These are phyloP conservation scores for Fagus crenata DNA, from an alignment of 306 rosid genomes.

Conservation along the genomic window DNA sequence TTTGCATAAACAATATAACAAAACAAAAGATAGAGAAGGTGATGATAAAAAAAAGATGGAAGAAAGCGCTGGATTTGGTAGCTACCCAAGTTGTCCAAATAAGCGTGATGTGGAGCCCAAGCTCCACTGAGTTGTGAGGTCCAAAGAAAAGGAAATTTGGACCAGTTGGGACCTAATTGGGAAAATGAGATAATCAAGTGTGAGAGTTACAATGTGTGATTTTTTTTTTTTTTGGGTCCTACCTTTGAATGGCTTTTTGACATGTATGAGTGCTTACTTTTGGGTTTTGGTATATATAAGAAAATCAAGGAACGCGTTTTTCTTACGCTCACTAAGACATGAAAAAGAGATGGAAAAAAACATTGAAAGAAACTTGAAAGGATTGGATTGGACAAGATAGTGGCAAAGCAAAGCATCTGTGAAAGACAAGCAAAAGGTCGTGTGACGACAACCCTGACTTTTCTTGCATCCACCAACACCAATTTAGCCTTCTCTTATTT, in stretches of 20 bases:
- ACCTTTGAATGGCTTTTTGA: not conserved
- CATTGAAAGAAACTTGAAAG: slow-evolving; percentile 9
- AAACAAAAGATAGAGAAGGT: not conserved
- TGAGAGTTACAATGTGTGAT: not conserved
- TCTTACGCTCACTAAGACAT: slow-evolving; percentile 16
- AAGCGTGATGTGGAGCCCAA: slow-evolving; percentile 21
- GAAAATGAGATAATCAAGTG: not conserved
- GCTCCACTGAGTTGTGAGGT: slow-evolving; percentile 24
- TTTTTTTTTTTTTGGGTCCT: not conserved
- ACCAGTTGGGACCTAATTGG: slow-evolving; percentile 11
- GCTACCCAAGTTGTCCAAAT: slow-evolving; percentile 21
- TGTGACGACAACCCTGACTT: slow-evolving; percentile 13
- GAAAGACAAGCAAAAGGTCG: slow-evolving; percentile 14
- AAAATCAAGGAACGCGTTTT: slow-evolving; percentile 17
- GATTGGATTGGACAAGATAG: slow-evolving; percentile 7
- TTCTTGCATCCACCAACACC: not conserved
- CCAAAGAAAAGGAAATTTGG: slow-evolving; percentile 11
- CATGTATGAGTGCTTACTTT: slow-evolving; percentile 20
- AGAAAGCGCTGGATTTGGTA: slow-evolving; percentile 1
- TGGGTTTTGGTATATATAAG: slow-evolving; percentile 10
- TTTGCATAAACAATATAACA: not conserved
- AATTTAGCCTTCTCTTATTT: not conserved
- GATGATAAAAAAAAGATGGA: slow-evolving; percentile 16
- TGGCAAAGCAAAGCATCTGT: slow-evolving; percentile 29
- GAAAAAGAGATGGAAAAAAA: slow-evolving; percentile 11